phyloP scores from a whole-genome alignment of 495 filamentous ascomycete species.

The Penicillium paxilli region DNA sequence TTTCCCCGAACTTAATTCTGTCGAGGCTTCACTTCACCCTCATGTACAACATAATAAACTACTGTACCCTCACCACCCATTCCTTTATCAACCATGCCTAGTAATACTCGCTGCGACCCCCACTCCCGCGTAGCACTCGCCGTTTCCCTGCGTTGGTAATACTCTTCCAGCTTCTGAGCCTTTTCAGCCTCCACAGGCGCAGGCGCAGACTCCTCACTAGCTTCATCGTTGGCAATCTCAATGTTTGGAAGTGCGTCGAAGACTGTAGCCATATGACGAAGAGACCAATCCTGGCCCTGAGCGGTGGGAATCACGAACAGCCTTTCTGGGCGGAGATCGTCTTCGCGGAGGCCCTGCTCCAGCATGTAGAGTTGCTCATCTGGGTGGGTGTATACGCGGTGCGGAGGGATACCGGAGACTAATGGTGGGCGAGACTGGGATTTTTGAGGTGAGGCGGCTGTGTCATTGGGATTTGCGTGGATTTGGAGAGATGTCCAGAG shows the following conservation, averaged over 20 bases:
- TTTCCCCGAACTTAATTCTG: conserved; percentile 67
- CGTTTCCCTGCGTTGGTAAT: conserved; percentile 37
- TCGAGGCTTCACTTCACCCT: conserved; percentile 92
- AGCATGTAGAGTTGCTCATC: conserved; percentile 85
- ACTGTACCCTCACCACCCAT: conserved; percentile 82
- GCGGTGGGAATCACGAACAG: conserved; percentile 90
- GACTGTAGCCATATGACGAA: conserved; percentile 70
- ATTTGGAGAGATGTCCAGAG: conserved; percentile 73
- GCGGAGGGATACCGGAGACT: conserved; percentile 85
- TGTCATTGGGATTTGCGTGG: conserved; percentile 39
- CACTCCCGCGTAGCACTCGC: conserved; percentile 34
- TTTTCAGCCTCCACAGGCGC: conserved; percentile 18
- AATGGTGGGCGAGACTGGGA: conserved; percentile 59
- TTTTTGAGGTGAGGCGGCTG: conserved; percentile 14
- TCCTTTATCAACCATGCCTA: conserved; percentile 70
- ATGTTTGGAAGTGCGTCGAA: conserved; percentile 68
- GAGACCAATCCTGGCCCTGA: conserved; percentile 78
- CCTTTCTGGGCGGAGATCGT: conserved; percentile 55
- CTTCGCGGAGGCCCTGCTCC: conserved; percentile 49
- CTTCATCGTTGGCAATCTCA: conserved; percentile 27
- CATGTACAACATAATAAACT: conserved; percentile 92
- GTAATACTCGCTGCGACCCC: conserved; percentile 68
- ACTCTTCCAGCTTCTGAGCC: conserved; percentile 33
- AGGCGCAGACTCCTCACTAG: background rate
- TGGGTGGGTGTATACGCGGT: conserved; percentile 84